These are phyloP conservation scores for Dryas integrifolia DNA, from an alignment of 331 rosid species.

Conservation along the genomic window DNA sequence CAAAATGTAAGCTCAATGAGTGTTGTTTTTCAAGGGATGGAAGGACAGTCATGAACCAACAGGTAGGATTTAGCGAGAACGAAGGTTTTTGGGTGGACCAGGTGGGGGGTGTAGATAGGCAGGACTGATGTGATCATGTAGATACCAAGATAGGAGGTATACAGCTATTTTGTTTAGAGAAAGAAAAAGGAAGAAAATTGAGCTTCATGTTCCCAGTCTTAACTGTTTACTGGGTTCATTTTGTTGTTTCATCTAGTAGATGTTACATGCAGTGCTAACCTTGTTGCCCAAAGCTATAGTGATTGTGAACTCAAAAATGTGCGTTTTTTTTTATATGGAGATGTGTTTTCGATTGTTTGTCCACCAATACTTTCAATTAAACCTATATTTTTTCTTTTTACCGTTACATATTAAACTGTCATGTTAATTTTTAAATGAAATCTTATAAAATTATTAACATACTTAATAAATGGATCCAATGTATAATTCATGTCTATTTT, in stretches of 20 bases:
- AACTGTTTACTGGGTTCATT: not conserved
- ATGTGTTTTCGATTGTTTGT: too few species aligned
- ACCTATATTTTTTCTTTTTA: too few species aligned
- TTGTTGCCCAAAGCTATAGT: too few species aligned
- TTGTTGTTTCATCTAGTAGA: not conserved
- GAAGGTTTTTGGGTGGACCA: not conserved
- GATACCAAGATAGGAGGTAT: not conserved
- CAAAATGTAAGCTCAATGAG: not conserved
- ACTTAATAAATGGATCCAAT: too few species aligned
- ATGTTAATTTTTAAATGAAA: too few species aligned
- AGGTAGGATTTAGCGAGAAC: not conserved
- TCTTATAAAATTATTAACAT: too few species aligned
- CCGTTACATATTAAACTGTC: too few species aligned
- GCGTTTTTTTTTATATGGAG: too few species aligned
- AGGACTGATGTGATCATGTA: not conserved
- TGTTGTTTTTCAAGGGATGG: not conserved
- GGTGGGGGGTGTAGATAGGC: not conserved
- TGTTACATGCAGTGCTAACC: too few species aligned
- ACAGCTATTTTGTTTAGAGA: slow-evolving; percentile 8
- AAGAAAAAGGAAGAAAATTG: not conserved
- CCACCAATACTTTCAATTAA: too few species aligned
- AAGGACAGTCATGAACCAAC: not conserved
- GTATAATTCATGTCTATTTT: too few species aligned
- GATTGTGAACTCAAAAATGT: too few species aligned
- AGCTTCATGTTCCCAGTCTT: not conserved